A percentile compares a stretch with the other conserved stretches of the same genome.
Evolutionary conservation across 495 filamentous ascomycete genomes (phyloP).

Genomic region (Neurospora sp.): DNA sequence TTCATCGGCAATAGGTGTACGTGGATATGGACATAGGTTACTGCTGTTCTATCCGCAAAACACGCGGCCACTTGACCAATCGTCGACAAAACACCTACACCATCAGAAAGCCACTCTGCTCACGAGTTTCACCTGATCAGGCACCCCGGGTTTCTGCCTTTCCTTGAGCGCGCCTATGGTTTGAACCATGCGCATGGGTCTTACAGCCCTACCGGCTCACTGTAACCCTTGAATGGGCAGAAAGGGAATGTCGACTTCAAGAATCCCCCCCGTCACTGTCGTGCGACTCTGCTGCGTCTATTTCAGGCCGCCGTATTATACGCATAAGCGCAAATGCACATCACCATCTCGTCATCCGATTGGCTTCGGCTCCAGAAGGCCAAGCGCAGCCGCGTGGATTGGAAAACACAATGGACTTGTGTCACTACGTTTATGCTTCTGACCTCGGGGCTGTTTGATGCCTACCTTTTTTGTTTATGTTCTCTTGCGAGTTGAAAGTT

Average conservation of each 20-base stretch:
- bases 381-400: background rate
- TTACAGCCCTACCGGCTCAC: background rate
- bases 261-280: background rate
- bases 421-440: background rate
- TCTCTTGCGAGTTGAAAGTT: background rate
- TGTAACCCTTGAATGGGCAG: background rate
- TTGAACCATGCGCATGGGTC: background rate
- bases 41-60: background rate
- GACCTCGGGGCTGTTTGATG: background rate
- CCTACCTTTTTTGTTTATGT: background rate
- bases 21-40: background rate
- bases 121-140: background rate
- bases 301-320: background rate
- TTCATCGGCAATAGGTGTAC: background rate
- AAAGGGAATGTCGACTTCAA: background rate
- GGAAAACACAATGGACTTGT: background rate
- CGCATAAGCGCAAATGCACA: background rate
- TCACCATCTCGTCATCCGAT: background rate
- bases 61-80: background rate
- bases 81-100: background rate
- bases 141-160: background rate
- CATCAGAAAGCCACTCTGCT: background rate
- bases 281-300: background rate
- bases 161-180: background rate
- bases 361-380: background rate